phyloP scores from a whole-genome alignment of 495 filamentous ascomycete genomes.

The Neurospora sp. region DNA sequence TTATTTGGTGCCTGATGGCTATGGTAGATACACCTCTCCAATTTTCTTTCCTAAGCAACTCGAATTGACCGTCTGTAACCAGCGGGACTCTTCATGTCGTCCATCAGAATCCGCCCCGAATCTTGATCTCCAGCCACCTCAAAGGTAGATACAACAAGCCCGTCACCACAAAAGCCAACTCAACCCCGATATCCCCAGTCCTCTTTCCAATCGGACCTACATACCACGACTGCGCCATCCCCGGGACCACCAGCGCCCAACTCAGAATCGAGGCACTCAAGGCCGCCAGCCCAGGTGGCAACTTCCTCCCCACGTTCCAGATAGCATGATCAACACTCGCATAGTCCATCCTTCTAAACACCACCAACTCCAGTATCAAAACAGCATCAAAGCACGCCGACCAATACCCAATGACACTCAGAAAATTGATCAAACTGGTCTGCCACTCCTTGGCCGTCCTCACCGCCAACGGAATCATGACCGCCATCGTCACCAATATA shows the following conservation, averaged over 20 bases:
- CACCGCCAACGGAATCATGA: constrained; percentile 41
- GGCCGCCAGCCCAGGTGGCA: constrained; percentile 38
- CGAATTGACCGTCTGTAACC: background rate
- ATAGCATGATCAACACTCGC: constrained; percentile 31
- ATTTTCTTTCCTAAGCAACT: background rate
- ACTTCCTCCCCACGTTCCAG: constrained; percentile 35
- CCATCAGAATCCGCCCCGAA: constrained; percentile 11
- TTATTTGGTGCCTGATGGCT: background rate
- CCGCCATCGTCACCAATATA: constrained; percentile 31
- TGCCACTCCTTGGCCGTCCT: constrained; percentile 38
- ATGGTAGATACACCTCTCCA: background rate
- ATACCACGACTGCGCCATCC: constrained; percentile 44
- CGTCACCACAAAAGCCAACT: constrained; percentile 40
- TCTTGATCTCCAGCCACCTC: constrained; percentile 29
- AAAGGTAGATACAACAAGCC: constrained; percentile 33
- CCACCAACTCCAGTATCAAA: constrained; percentile 34
- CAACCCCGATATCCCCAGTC: constrained; percentile 46
- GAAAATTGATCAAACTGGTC: constrained; percentile 38
- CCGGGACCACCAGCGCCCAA: constrained; percentile 34
- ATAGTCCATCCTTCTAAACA: constrained; percentile 31
- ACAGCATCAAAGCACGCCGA: constrained; percentile 40
- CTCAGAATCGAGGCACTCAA: constrained; percentile 24
- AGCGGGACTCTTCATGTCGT: background rate
- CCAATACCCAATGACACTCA: constrained; percentile 46
- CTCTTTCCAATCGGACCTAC: constrained; percentile 38